Evolutionary conservation across 768 basidiomycete genomes (phyloP), one percentile per base, ranked within the genome.

Genomic region (Suillus fuscotomentosus): DNA sequence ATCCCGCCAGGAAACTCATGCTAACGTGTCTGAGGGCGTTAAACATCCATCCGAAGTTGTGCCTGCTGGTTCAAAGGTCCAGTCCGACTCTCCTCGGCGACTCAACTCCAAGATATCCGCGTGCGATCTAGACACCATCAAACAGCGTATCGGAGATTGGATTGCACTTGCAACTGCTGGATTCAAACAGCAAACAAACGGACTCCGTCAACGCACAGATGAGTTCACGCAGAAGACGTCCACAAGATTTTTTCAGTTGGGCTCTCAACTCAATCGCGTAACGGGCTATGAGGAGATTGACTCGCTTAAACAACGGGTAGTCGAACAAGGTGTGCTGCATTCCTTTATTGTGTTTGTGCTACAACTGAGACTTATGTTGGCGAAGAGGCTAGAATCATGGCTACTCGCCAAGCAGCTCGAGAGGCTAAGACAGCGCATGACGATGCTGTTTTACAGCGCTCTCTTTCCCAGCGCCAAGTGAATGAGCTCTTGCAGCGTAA

Each of bases 401-500:
- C 80, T 15, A 83, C 90, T 5, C 86, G 95, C 22, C 77, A 83
- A 56, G 86, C 85, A 6, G 88, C 95, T 0, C 82, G 86, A 47
- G 75, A 81, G 41, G 89, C 94, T 6, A 99, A 99, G 78, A 71
- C 75, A 8, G 83, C 86, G 5, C 89, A 96, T 70, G 91, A 93
- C 63, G 77, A 83, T 62, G 92, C 95, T 0, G 92, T 96, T n/a
- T 73, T 84, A 13, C 81, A 87, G 69, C 90, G 96, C 6, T 89
- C 94, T 10, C 83, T 88, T 51, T 94, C 94, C 5, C 97, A 99
- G 74, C 87, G 92, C n/a, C 91, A 97, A 75, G 94, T 97, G 60
- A 99, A 98, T 77, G 92, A 96, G 73, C 86, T 99, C 3, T 80
- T 99, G 17, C 91, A 95, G 74, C 93, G 97, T 65, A 99, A 99